Base-by-base conservation (phyloP, 2,329 filamentous ascomycete genomes). In the Chaetomiaceae sp. region DNA sequence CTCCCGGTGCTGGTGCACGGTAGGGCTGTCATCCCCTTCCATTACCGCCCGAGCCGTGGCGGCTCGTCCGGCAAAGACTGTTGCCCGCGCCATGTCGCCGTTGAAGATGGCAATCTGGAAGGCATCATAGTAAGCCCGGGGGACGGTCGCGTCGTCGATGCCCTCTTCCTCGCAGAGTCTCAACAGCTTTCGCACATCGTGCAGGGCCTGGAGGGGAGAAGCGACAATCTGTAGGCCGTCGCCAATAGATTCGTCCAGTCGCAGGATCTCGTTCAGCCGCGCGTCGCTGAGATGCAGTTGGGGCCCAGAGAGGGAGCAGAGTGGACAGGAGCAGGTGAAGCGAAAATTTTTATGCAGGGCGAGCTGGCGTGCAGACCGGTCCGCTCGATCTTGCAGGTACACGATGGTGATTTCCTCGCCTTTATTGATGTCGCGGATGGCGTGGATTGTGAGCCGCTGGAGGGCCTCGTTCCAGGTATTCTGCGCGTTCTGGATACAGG, bases 331-430 rank as follows among this genome's bases (percentile, higher is more conserved):
- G 42, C 51, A 53, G 20, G 17, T 17, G 23, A 53, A 53, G 13
- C 30, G 14, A 42, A 53, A 53, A 12, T 40, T 33, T 2, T 10
- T 16, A 20, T 21, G 13, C 17, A 53, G 31, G 16, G 13, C n/a
- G 16, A 16, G 3, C 31, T 45, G 46, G 10, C 51, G 42, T 23
- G 35, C 41, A 10, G 9, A 9, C 16, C 40, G 33, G 4, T 25
- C 2, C 5, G 6, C 19, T 1, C 14, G 13, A 13, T 31, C 21
- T 5, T 8, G n/a, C 3, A 52, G 21, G 42, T 53, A 53, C n/a
- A 27, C 38, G 42, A 50, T 46, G 46, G 42, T 53, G 21, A 53
- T 50, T 19, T 53, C 51, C 19, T 50, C 37, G 16, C 46, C 47
- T 8, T 40, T 13, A 17, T 50, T n/a, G 10, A 53, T 50, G 34